Percentiles rank a stretch among this genome's conserved stretches.
phyloP scores from a whole-genome alignment of 352 stramenopile genomes.

The Phytophthora hybrid region DNA sequence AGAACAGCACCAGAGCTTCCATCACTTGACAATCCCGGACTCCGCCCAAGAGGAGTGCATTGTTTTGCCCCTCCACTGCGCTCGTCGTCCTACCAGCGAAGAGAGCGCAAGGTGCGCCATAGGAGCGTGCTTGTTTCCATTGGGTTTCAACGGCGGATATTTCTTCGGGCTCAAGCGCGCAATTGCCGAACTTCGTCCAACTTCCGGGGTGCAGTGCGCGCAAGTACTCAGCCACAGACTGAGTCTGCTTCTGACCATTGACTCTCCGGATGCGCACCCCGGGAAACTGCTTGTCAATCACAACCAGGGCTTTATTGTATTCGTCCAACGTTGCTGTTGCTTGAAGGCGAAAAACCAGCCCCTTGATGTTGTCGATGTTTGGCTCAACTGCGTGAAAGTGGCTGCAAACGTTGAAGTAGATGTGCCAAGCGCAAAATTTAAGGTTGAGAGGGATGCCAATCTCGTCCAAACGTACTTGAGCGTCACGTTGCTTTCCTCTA shows the following conservation, averaged over 20 bases:
- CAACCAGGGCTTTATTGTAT: background rate
- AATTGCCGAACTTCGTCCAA: background rate
- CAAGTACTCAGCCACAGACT: background rate
- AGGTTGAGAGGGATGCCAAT: background rate
- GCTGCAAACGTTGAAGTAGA: conserved; percentile 24
- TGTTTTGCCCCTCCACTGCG: conserved; percentile 1
- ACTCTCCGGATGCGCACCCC: background rate
- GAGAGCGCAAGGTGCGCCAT: background rate
- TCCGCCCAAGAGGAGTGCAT: background rate
- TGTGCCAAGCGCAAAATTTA: conserved; percentile 18
- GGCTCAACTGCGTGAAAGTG: conserved; percentile 12
- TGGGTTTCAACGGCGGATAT: background rate
- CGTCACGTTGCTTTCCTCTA: conserved; percentile 16
- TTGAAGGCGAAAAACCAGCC: conserved; percentile 11
- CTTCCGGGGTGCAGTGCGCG: background rate
- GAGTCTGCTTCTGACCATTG: background rate
- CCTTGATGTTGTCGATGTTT: conserved; percentile 2
- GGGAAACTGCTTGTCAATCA: background rate
- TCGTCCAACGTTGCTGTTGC: conserved; percentile 1
- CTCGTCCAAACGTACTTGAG: conserved; percentile 1
- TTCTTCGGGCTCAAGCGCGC: background rate
- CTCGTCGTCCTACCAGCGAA: background rate
- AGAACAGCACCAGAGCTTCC: background rate
- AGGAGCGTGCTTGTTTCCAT: background rate
- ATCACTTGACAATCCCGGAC: background rate